These are phyloP conservation scores for Trichoderma afroharzianum DNA, from an alignment of 2,329 filamentous ascomycete species.

Conservation along the genomic window DNA sequence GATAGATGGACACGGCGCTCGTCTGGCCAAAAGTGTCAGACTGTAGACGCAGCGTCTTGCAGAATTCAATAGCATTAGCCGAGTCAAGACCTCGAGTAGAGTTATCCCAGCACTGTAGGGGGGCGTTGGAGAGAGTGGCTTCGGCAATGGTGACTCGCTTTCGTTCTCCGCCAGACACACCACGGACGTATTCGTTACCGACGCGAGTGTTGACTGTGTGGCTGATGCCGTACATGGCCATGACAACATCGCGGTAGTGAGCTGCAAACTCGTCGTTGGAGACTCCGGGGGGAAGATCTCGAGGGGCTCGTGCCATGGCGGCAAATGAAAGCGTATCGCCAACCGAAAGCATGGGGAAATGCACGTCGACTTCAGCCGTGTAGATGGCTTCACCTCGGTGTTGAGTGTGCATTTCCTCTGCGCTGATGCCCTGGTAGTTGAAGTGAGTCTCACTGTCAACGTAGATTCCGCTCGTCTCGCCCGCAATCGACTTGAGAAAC, in stretches of 20 bases:
- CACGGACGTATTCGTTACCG: slow-evolving; percentile 51
- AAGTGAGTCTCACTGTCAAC: slow-evolving; percentile 23
- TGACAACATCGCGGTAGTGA: slow-evolving; percentile 1
- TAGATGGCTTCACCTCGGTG: slow-evolving; percentile 55
- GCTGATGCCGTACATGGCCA: slow-evolving; percentile 40
- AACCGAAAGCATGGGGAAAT: slow-evolving; percentile 63
- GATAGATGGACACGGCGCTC: slow-evolving; percentile 49
- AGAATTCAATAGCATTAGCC: slow-evolving; percentile 53
- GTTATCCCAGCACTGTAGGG: slow-evolving; percentile 39
- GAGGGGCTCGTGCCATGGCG: slow-evolving; percentile 49
- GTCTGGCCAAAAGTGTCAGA: slow-evolving; percentile 46
- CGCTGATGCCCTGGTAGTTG: slow-evolving; percentile 55
- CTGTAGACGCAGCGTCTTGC: slow-evolving; percentile 47
- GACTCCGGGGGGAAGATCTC: slow-evolving; percentile 37
- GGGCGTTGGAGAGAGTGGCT: slow-evolving; percentile 24
- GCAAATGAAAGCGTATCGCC: slow-evolving; percentile 65
- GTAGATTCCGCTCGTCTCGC: slow-evolving; percentile 52
- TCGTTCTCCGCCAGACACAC: slow-evolving; percentile 50
- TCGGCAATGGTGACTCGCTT: slow-evolving; percentile 34
- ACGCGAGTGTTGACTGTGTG: slow-evolving; percentile 52
- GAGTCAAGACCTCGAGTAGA: slow-evolving; percentile 50
- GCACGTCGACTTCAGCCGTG: slow-evolving; percentile 61
- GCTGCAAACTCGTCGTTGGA: neutral
- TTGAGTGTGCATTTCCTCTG: slow-evolving; percentile 58
- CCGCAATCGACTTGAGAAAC: slow-evolving; percentile 58